phyloP scores from a whole-genome alignment of 805 yeast genomes.

The Maudiozyma barnettii region DNA sequence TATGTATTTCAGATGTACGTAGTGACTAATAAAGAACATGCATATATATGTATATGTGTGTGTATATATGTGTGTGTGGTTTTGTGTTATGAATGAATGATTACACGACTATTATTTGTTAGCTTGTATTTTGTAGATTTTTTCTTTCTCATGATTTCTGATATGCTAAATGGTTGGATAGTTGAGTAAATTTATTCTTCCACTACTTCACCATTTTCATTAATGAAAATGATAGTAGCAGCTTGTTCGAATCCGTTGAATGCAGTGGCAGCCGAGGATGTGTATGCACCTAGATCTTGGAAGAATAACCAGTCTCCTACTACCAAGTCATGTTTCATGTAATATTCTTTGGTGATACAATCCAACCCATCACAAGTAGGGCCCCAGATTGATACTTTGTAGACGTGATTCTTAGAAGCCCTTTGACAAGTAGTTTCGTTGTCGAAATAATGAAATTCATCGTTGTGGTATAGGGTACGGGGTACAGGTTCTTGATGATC shows the following conservation, averaged over 20 bases:
- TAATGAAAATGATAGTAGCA: conserved; percentile 55
- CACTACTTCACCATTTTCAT: conserved; percentile 26
- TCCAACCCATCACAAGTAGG: conserved; percentile 98
- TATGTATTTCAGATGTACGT: too few species aligned
- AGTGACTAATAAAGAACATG: too few species aligned
- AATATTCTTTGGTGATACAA: conserved; percentile 50
- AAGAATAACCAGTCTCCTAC: conserved; percentile 94
- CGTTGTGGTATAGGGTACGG: conserved; percentile 49
- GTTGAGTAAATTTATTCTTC: not conserved
- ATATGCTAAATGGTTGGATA: not conserved
- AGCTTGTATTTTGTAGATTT: not conserved
- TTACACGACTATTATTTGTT: too few species aligned
- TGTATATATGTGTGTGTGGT: too few species aligned
- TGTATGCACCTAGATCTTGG: conserved; percentile 80
- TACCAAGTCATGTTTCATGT: conserved; percentile 48
- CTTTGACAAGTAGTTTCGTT: conserved; percentile 18
- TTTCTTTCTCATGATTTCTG: not conserved
- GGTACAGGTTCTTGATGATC: conserved; percentile 84
- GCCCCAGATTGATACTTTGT: conserved; percentile 79
- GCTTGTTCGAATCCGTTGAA: conserved; percentile 78
- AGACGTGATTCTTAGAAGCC: conserved; percentile 11
- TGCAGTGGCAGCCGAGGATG: conserved; percentile 82
- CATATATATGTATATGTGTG: too few species aligned
- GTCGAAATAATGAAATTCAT: conserved; percentile 36
- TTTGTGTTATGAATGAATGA: too few species aligned